Conservation (phyloP, 164 flowering plant genomes). For the Liriodendron chinense region DNA sequence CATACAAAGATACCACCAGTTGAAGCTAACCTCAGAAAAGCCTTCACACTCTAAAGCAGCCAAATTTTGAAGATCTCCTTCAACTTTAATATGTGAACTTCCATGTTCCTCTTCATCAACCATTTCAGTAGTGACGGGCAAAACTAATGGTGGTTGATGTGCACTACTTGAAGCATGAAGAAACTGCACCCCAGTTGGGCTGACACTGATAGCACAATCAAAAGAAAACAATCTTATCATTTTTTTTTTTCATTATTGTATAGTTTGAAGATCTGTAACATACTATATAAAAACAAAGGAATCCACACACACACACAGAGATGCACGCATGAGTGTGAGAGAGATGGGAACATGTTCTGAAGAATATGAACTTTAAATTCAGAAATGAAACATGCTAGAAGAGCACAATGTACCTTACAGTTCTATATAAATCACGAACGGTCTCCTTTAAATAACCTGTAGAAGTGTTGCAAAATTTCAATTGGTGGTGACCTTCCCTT, state of each 20-base stretch:
- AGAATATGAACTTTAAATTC: background rate
- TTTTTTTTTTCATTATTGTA: background rate
- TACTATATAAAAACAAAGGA: background rate
- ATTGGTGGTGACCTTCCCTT: background rate
- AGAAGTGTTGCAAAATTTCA: slow-evolving; percentile 9
- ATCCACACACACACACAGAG: too few relatives aligned
- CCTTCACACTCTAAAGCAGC: slow-evolving; percentile 24
- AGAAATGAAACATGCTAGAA: background rate
- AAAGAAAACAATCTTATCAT: background rate
- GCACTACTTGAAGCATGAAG: slow-evolving; percentile 38
- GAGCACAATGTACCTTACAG: slow-evolving; percentile 37
- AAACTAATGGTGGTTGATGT: slow-evolving; percentile 42
- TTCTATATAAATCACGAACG: slow-evolving; percentile 34
- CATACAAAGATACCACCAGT: background rate
- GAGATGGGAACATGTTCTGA: background rate
- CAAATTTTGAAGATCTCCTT: slow-evolving; percentile 23
- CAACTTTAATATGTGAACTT: slow-evolving; percentile 18
- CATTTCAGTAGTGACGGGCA: slow-evolving; percentile 42
- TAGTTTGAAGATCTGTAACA: background rate
- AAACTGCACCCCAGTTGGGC: slow-evolving; percentile 41
- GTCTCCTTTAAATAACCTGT: slow-evolving; percentile 55
- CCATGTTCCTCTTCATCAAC: slow-evolving; percentile 28
- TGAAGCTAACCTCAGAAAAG: slow-evolving; percentile 41
- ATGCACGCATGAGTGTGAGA: too few relatives aligned
- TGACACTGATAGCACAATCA: slow-evolving; percentile 26